A percentile compares a stretch with the other conserved stretches of the same genome.
Conservation (phyloP, 257 asterid genomes). For the Penstemon eatonii region DNA sequence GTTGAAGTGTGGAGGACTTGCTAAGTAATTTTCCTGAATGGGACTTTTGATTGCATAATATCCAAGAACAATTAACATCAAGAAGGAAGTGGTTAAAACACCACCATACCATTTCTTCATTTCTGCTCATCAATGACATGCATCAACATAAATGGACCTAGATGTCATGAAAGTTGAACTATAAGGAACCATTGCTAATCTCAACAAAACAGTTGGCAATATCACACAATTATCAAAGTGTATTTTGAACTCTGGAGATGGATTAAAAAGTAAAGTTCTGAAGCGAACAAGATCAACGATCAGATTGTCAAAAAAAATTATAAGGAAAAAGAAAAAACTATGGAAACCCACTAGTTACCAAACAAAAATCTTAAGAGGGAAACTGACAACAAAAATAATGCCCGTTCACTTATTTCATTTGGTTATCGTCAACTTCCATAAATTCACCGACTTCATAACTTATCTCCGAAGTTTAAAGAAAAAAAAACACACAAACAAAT, state of each 20-base stretch:
- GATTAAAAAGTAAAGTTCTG: background rate
- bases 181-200: conserved; percentile 25
- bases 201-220: conserved; percentile 36
- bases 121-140: conserved; percentile 43
- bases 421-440: conserved; percentile 5
- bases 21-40: conserved; percentile 49
- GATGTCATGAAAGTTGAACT: conserved; percentile 27
- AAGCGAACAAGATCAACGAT: background rate
- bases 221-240: conserved; percentile 20
- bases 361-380: background rate
- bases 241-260: background rate
- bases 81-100: conserved; percentile 56
- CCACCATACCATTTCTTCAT: conserved; percentile 92
- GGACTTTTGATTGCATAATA: conserved; percentile 59
- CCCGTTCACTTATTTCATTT: conserved; percentile 3
- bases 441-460: conserved; percentile 1
- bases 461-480: background rate
- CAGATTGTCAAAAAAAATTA: conserved; percentile 11
- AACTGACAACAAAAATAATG: background rate
- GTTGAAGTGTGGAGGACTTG: conserved; percentile 48
- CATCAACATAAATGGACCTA: conserved; percentile 33
- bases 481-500: background rate
- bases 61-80: conserved; percentile 70
- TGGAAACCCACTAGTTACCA: background rate
- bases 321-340: background rate